These are phyloP conservation scores for Penicillium sp. DNA, from an alignment of 2,329 filamentous ascomycete genomes.

Conservation along the genomic window DNA sequence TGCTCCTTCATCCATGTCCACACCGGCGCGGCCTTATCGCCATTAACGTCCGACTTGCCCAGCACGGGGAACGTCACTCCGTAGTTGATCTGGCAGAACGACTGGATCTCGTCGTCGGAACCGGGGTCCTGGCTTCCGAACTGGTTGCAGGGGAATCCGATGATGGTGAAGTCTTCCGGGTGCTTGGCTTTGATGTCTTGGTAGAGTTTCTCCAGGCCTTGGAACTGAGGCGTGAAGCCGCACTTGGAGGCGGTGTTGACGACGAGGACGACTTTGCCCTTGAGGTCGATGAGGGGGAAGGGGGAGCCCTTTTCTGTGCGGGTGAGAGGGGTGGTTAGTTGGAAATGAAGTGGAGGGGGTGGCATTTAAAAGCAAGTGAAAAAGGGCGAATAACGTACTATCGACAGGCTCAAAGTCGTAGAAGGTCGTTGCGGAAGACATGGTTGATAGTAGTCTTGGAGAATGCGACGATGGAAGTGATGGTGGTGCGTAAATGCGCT, in stretches of 20 bases:
- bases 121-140: conserved; percentile 87
- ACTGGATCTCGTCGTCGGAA: conserved; percentile 67
- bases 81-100: conserved; percentile 87
- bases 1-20: conserved; percentile 64
- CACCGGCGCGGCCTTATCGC: conserved; percentile 66
- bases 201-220: conserved; percentile 82
- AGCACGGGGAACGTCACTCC: conserved; percentile 85
- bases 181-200: conserved; percentile 62
- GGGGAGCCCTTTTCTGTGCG: conserved; percentile 61
- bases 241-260: conserved; percentile 99
- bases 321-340: conserved; percentile 5
- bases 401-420: conserved; percentile 53
- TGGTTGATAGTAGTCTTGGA: conserved; percentile 28
- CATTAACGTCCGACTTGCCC: conserved; percentile 90
- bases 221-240: conserved; percentile 95
- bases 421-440: conserved; percentile 52
- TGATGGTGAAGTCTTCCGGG: conserved; percentile 69
- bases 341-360: too few species aligned
- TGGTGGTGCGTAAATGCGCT: too few species aligned
- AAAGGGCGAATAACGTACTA: conserved; percentile 47
- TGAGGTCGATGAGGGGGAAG: conserved; percentile 61
- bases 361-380: too few species aligned
- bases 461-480: too few species aligned
- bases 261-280: conserved; percentile 86
- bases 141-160: conserved; percentile 98